Evolutionary conservation across 148 eudicot species (phyloP).

Genomic region (Euryodendron excelsum): DNA sequence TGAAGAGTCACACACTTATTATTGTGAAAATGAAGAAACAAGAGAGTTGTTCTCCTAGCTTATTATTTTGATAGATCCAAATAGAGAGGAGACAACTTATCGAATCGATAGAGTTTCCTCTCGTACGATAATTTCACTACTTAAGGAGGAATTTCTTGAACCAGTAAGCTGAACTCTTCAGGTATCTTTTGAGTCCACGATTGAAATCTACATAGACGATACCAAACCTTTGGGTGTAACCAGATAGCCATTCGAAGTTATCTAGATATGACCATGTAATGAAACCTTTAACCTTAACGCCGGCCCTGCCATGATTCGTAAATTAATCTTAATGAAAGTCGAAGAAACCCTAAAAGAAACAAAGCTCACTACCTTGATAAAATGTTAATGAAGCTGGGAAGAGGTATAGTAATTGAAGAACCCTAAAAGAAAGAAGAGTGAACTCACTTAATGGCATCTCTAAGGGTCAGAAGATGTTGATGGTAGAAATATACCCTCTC

Average conservation of each 20-base stretch:
- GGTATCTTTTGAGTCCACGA: background rate
- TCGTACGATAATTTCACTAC: background rate
- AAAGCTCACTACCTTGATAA: too few species aligned
- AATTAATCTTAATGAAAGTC: background rate
- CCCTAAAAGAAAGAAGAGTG: background rate
- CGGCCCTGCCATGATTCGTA: background rate
- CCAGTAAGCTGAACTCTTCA: background rate
- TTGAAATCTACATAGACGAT: background rate
- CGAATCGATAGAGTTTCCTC: too few species aligned
- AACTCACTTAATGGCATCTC: slow-evolving; percentile 2
- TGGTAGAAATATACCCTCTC: background rate
- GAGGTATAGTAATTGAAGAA: background rate
- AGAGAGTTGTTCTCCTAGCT: background rate
- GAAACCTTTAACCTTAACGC: background rate
- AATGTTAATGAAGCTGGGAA: too few species aligned
- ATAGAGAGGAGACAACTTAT: background rate
- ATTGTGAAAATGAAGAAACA: background rate
- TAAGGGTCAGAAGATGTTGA: background rate
- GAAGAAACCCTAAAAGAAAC: too few species aligned
- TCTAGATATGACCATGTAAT: slow-evolving; percentile 1
- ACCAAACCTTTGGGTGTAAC: background rate
- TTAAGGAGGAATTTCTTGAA: slow-evolving; percentile 9
- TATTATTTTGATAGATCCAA: background rate
- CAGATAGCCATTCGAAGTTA: background rate
- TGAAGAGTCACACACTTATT: background rate